Percentiles rank a stretch among this genome's conserved stretches.
phyloP scores from a whole-genome alignment of 805 yeast genomes.

The Sugiyamaella qingdaonensis region DNA sequence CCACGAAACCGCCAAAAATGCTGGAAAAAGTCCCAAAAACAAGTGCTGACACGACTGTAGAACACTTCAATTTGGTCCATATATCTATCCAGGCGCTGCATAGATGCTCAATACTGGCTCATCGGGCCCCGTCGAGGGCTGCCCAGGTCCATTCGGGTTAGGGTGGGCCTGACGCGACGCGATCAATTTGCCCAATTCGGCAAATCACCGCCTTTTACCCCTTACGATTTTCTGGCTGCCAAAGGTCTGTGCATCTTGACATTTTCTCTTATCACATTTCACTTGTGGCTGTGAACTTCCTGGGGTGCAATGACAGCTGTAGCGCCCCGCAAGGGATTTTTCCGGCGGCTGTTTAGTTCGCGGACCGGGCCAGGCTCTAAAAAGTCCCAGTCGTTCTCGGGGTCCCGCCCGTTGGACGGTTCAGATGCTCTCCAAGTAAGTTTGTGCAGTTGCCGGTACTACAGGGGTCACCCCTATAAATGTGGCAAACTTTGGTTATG shows the following conservation, averaged over 20 bases:
- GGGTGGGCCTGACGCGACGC: background rate
- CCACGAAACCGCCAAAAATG: no score
- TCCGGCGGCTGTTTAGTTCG: background rate
- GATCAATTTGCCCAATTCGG: conserved; percentile 2
- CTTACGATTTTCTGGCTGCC: background rate
- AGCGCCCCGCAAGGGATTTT: conserved; percentile 1
- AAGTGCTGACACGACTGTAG: no score
- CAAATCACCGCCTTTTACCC: background rate
- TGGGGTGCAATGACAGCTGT: background rate
- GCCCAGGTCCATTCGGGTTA: no score
- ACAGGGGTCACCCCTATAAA: background rate
- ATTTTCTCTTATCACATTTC: background rate
- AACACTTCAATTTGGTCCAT: no score
- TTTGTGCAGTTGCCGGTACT: background rate
- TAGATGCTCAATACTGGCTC: no score
- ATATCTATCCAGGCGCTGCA: no score
- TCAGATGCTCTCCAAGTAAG: background rate
- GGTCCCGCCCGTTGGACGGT: no score
- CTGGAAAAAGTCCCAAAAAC: no score
- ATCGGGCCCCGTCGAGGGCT: no score
- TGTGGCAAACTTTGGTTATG: no score
- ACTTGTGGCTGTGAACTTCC: background rate
- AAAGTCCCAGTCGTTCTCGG: background rate
- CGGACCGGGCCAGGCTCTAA: background rate
- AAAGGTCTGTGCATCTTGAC: background rate